Conservation (phyloP, 2,329 filamentous ascomycete species). For the Nigrospora sphaerica region DNA sequence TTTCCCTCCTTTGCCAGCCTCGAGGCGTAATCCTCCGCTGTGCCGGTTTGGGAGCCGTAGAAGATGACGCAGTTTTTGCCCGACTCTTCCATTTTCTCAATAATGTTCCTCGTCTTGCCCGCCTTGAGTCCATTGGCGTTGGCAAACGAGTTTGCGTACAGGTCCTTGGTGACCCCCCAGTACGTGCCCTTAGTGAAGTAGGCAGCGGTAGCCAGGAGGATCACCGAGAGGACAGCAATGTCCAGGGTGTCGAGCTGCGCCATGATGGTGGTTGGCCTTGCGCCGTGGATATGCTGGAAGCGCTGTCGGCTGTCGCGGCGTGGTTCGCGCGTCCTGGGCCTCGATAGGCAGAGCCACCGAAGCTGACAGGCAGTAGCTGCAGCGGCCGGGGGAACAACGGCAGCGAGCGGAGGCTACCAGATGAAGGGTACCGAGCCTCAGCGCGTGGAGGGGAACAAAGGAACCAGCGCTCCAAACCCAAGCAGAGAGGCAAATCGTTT, state of each 20-base stretch:
- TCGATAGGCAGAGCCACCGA: neutral
- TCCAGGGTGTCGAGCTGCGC: slow-evolving; percentile 95
- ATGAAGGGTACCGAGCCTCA: too few relatives aligned
- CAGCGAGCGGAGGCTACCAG: too few relatives aligned
- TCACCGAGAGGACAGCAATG: slow-evolving; percentile 78
- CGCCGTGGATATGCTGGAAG: too few relatives aligned
- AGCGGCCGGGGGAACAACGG: too few relatives aligned
- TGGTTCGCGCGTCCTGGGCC: neutral
- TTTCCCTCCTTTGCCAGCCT: slow-evolving; percentile 95
- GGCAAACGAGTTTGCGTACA: slow-evolving; percentile 71
- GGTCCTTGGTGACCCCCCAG: slow-evolving; percentile 84
- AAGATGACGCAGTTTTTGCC: slow-evolving; percentile 98
- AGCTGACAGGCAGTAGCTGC: neutral
- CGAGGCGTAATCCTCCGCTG: slow-evolving; percentile 96
- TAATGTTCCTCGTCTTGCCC: slow-evolving; percentile 81
- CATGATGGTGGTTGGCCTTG: slow-evolving; percentile 46
- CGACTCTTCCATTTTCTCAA: slow-evolving; percentile 93
- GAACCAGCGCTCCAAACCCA: too few relatives aligned
- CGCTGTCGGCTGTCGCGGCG: too few relatives aligned
- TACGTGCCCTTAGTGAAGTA: slow-evolving; percentile 98
- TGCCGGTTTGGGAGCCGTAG: slow-evolving; percentile 97
- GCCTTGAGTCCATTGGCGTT: slow-evolving; percentile 65
- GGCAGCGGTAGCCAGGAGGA: slow-evolving; percentile 80
- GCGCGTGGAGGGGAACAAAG: too few relatives aligned
- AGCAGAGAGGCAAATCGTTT: too few relatives aligned